phyloP scores from a whole-genome alignment of 2,329 filamentous ascomycete species.

The Septoria petroselini region DNA sequence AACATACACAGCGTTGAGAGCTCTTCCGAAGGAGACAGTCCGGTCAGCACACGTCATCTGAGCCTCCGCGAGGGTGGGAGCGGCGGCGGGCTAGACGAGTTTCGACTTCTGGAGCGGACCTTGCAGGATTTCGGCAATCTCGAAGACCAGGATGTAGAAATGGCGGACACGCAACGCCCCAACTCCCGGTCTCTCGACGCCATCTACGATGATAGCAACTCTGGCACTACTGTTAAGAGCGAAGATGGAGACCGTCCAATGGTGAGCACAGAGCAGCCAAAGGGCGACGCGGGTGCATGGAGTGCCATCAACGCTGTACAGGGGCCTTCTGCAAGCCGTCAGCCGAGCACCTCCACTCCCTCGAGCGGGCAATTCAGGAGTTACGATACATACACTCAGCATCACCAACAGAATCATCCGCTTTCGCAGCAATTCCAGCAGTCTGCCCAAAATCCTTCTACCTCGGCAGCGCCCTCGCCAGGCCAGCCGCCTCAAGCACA shows the following conservation, averaged over 20 bases:
- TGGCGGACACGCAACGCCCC: slow-evolving; percentile 33
- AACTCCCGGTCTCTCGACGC: slow-evolving; percentile 27
- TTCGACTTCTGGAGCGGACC: slow-evolving; percentile 44
- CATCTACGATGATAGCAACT: slow-evolving; percentile 33
- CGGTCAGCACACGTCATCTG: slow-evolving; percentile 30
- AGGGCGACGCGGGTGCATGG: slow-evolving; percentile 38
- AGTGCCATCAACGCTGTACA: slow-evolving; percentile 40
- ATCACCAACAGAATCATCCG: slow-evolving; percentile 13
- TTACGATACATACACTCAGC: slow-evolving; percentile 32
- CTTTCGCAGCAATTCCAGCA: slow-evolving; percentile 1
- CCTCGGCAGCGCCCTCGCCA: slow-evolving; percentile 9
- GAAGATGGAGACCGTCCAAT: slow-evolving; percentile 32
- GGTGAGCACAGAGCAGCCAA: slow-evolving; percentile 23
- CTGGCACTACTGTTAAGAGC: slow-evolving; percentile 35
- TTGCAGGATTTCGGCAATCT: slow-evolving; percentile 39
- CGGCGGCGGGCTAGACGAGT: slow-evolving; percentile 57
- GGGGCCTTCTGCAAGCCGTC: slow-evolving; percentile 29
- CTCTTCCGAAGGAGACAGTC: slow-evolving; percentile 34
- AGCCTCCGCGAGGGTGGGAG: slow-evolving; percentile 36
- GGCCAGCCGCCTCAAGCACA: slow-evolving; percentile 8
- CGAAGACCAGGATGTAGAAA: slow-evolving; percentile 40
- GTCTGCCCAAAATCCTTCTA: slow-evolving; percentile 8
- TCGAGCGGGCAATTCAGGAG: slow-evolving; percentile 31
- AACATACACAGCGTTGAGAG: slow-evolving; percentile 34
- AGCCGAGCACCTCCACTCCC: slow-evolving; percentile 26